A percentile compares a stretch with the other conserved stretches of the same genome.
Conservation (phyloP, 805 yeast genomes). For the Candida ortonii region DNA sequence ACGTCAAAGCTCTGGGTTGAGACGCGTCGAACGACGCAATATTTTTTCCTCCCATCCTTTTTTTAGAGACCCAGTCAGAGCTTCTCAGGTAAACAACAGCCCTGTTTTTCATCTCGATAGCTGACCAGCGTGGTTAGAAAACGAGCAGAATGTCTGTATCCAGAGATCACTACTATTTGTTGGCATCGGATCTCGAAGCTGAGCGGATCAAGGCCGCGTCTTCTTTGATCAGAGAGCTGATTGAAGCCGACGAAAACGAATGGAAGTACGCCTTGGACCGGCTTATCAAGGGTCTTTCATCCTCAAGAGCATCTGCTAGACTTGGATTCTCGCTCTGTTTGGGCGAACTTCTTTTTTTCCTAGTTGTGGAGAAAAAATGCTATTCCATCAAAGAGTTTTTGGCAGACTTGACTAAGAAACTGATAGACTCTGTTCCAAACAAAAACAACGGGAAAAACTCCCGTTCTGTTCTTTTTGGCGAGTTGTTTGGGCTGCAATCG, state of each 20-base stretch:
- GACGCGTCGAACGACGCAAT: slow-evolving; percentile 15
- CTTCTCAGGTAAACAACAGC: too few species aligned
- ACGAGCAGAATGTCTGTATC: slow-evolving; percentile 39
- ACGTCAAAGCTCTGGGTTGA: background rate
- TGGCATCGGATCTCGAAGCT: slow-evolving; percentile 71
- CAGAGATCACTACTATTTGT: slow-evolving; percentile 70
- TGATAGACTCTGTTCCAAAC: slow-evolving; percentile 37
- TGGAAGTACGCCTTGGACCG: slow-evolving; percentile 82
- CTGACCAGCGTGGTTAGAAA: too few species aligned
- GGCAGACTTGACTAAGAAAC: slow-evolving; percentile 33
- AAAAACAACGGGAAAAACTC: slow-evolving; percentile 76
- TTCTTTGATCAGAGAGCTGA: slow-evolving; percentile 58
- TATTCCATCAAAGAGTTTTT: slow-evolving; percentile 41
- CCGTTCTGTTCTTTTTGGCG: slow-evolving; percentile 76
- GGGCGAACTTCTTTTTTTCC: slow-evolving; percentile 56
- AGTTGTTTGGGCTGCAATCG: slow-evolving; percentile 79
- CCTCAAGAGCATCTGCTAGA: slow-evolving; percentile 80
- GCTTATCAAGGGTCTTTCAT: slow-evolving; percentile 74
- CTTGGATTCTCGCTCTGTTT: slow-evolving; percentile 87
- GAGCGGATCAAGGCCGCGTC: slow-evolving; percentile 77
- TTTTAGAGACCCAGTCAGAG: too few species aligned
- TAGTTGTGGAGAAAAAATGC: slow-evolving; percentile 26
- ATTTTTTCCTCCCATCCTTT: slow-evolving; percentile 4
- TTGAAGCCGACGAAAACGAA: slow-evolving; percentile 46
- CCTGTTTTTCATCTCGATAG: too few species aligned